Evolutionary conservation across 2,329 filamentous ascomycete genomes (phyloP).

Genomic region (Colletotrichum truncatum): DNA sequence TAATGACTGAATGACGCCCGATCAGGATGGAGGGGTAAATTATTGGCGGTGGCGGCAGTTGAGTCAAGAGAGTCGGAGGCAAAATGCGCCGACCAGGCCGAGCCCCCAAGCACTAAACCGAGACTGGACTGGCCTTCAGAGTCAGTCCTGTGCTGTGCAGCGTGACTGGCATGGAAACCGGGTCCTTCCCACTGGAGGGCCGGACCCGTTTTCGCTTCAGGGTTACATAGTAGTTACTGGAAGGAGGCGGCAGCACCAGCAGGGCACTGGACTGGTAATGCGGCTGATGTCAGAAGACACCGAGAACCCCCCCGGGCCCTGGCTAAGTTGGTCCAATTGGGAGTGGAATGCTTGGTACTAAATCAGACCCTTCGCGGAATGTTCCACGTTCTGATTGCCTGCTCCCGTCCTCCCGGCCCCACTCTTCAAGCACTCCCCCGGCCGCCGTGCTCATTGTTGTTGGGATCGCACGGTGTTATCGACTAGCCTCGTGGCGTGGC

Average conservation of each 20-base stretch:
- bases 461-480: conserved; percentile 14
- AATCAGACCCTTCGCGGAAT: conserved; percentile 22
- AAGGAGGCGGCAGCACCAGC: no score
- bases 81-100: conserved; percentile 16
- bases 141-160: no score
- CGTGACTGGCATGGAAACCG: no score
- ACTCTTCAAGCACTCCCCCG: conserved; percentile 21
- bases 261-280: no score
- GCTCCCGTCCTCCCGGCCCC: conserved; percentile 11
- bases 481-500: conserved; percentile 12
- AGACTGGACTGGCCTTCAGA: no score
- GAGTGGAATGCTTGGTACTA: conserved; percentile 15
- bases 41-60: neutral
- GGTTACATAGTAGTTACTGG: no score
- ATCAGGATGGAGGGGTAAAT: neutral
- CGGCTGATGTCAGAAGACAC: conserved; percentile 24
- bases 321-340: conserved; percentile 1
- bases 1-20: no score
- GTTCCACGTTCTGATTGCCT: conserved; percentile 22
- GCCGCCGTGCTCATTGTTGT: neutral
- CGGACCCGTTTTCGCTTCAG: no score
- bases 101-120: neutral
- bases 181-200: neutral
- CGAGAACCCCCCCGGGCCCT: neutral
- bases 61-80: conserved; percentile 4